These are phyloP conservation scores for Bromus sterilis DNA, from an alignment of 176 grass and related monocot species.

Conservation along the genomic window DNA sequence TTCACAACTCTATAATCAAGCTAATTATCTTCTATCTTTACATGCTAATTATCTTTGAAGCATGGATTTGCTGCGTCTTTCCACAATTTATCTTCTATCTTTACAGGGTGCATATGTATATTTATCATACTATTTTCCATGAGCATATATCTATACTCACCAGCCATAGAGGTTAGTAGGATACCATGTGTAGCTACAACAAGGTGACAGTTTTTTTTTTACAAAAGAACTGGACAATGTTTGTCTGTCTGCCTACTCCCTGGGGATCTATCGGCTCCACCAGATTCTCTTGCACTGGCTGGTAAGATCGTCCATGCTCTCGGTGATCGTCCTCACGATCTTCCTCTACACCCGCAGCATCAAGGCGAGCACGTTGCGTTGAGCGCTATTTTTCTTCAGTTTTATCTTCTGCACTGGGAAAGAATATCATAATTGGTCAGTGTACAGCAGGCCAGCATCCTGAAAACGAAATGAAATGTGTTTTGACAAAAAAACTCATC, in stretches of 20 bases:
- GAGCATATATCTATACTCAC: constrained; percentile 23
- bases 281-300: constrained; percentile 77
- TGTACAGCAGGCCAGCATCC: not conserved
- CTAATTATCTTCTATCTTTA: too few relatives aligned
- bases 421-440: not conserved
- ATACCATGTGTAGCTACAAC: not conserved
- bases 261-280: constrained; percentile 98
- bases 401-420: constrained; percentile 55
- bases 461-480: too few relatives aligned
- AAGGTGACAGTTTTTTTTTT: not conserved
- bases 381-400: constrained; percentile 53
- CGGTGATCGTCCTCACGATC: constrained; percentile 58
- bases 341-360: constrained; percentile 73
- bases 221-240: not conserved
- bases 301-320: constrained; percentile 73
- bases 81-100: too few relatives aligned
- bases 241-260: constrained; percentile 52
- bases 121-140: not conserved
- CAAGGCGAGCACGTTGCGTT: constrained; percentile 70
- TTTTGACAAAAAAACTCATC: too few relatives aligned
- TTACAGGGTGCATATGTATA: too few relatives aligned
- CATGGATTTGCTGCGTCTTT: too few relatives aligned
- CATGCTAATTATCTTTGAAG: too few relatives aligned
- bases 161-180: not conserved
- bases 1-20: too few relatives aligned